Evolutionary conservation across 257 asterid genomes (phyloP), one percentile per base, ranked within the genome.

Genomic region (Solanum chiquidenum): DNA sequence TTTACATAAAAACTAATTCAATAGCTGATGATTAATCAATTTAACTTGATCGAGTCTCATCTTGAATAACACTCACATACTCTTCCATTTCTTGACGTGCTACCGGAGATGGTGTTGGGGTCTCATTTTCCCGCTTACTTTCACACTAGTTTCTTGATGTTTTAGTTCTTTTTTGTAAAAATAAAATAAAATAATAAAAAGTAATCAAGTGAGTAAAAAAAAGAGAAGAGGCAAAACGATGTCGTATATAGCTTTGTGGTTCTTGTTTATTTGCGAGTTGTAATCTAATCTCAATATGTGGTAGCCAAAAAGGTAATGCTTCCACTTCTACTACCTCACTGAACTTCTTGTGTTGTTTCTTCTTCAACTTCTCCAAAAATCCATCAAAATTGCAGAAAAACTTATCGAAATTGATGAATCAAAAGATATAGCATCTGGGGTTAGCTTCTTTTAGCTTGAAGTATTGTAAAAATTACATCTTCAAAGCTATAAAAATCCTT

Each of bases 221-320:
- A 37, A 1, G 1, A 25, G 0, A 25, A 13, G 6, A 12, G 12
- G 3, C 1, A 64, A 66, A 85, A 85, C 38, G 80, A 0, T 1
- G 13, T 40, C 80, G 87, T 66, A 35, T 9, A 31, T 7, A 7
- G 40, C 4, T 66, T 10, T 85, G 87, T 85, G 87, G 87, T 60
- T 25, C 68, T 21, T 66, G 25, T 85, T 85, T 6, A 7, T 0
- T 29, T 9, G 11, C 10, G 27, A 46, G 85, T 16, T n/a, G 64
- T 37, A 85, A 85, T 80, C 85, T n/a, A 85, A 85, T 85, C 87
- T 85, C 25, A 85, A 66, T 2, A 66, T 85, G 87, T 85, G 87
- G 80, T 71, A 0, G 40, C 62, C 38, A 79, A 71, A 85, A 66
- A 85, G 62, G 87, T 4, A 16, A 85, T 66, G 80, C 80, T 66